Percentiles rank a stretch among this genome's conserved stretches.
These are phyloP conservation scores for Phytopythium mirpurense DNA, from an alignment of 352 stramenopile genomes.

Conservation along the genomic window DNA sequence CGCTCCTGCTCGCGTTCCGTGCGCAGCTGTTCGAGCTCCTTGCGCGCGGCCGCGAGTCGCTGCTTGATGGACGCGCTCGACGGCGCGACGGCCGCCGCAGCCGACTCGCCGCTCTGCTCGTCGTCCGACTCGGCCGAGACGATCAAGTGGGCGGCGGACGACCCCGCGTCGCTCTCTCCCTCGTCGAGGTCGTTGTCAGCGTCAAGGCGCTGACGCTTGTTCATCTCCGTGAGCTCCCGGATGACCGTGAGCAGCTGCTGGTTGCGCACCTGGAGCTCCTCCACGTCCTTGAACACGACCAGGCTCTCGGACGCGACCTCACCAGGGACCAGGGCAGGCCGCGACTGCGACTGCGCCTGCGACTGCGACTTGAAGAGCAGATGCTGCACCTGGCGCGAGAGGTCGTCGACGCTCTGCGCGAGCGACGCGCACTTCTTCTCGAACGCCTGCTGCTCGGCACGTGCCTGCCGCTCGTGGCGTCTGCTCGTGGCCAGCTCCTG, in stretches of 20 bases:
- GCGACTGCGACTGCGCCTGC: slow-evolving; percentile 17
- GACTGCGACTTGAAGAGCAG: slow-evolving; percentile 77
- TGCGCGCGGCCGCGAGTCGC: slow-evolving; percentile 46
- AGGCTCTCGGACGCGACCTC: slow-evolving; percentile 66
- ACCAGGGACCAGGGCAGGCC: slow-evolving; percentile 8
- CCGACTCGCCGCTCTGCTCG: slow-evolving; percentile 24
- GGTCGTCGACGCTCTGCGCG: slow-evolving; percentile 79
- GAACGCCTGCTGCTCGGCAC: slow-evolving; percentile 53
- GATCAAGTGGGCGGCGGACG: slow-evolving; percentile 44
- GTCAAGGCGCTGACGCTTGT: slow-evolving; percentile 17
- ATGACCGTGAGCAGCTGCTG: slow-evolving; percentile 85
- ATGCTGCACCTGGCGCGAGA: slow-evolving; percentile 92
- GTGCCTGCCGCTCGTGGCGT: slow-evolving; percentile 56
- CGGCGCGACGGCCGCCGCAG: slow-evolving; percentile 16
- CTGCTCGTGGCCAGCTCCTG: slow-evolving; percentile 71
- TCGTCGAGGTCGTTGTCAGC: slow-evolving; percentile 19
- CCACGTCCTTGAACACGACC: slow-evolving; percentile 83
- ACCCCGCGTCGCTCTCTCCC: slow-evolving; percentile 6
- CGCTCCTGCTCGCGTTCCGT: slow-evolving; percentile 67
- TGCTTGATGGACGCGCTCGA: slow-evolving; percentile 52
- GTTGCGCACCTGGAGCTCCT: slow-evolving; percentile 90
- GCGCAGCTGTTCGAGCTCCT: slow-evolving; percentile 81
- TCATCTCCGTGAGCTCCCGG: slow-evolving; percentile 63
- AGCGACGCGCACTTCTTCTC: slow-evolving; percentile 75
- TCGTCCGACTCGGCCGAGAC: slow-evolving; percentile 63